A percentile compares a stretch with the other conserved stretches of the same genome.
These are phyloP conservation scores for Cudoniella acicularis DNA, from an alignment of 495 filamentous ascomycete genomes.

Conservation along the genomic window DNA sequence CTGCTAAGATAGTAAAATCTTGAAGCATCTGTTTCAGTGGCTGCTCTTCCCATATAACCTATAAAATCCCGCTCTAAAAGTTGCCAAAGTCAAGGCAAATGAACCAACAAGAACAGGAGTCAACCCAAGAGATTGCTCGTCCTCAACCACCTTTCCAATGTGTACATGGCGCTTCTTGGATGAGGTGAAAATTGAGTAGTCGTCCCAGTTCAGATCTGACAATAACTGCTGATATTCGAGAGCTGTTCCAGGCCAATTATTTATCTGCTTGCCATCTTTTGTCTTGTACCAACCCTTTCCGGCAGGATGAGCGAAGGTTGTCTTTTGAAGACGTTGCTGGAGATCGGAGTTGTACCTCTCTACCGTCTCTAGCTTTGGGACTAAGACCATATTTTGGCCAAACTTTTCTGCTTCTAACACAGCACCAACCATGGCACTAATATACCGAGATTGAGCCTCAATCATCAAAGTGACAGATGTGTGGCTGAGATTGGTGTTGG, in stretches of 20 bases:
- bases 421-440: slow-evolving; percentile 36
- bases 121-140: no score
- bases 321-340: neutral
- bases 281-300: slow-evolving; percentile 2
- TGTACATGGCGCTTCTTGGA: neutral
- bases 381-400: neutral
- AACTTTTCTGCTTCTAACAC: slow-evolving; percentile 27
- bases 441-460: slow-evolving; percentile 50
- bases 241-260: neutral
- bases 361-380: neutral
- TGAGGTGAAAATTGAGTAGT: neutral
- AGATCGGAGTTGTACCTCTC: neutral
- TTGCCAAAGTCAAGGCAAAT: no score
- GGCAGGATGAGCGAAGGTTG: neutral
- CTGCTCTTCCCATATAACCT: no score
- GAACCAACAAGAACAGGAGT: no score
- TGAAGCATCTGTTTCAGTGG: no score
- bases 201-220: neutral
- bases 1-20: no score
- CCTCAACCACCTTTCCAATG: neutral
- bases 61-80: no score
- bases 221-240: neutral
- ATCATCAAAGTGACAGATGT: slow-evolving; percentile 56
- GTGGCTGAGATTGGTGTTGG: slow-evolving; percentile 50
- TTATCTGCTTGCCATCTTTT: neutral